A percentile compares a stretch with the other conserved stretches of the same genome.
Evolutionary conservation across 306 rosid species (phyloP).

Genomic region (Lathyrus aphaca): DNA sequence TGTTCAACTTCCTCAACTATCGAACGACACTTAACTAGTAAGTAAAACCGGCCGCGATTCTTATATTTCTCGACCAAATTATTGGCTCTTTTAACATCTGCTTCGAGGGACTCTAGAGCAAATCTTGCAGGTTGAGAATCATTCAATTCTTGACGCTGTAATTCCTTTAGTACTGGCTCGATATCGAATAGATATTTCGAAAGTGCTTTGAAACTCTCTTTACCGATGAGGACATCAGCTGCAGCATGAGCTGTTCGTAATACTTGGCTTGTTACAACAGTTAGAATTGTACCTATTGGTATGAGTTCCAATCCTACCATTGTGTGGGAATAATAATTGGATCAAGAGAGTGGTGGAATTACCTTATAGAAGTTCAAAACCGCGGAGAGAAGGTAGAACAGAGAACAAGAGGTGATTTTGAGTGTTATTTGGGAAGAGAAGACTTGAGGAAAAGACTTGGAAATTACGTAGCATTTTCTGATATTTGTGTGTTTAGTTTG

Average conservation of each 20-base stretch:
- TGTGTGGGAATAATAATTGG: no score
- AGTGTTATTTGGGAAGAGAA: conserved; percentile 14
- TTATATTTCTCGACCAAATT: conserved; percentile 71
- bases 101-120: conserved; percentile 74
- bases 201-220: conserved; percentile 72
- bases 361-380: conserved; percentile 34
- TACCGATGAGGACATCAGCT: conserved; percentile 61
- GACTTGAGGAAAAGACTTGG: conserved; percentile 38
- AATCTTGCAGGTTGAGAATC: conserved; percentile 74
- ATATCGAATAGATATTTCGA: conserved; percentile 70
- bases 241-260: conserved; percentile 76
- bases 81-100: conserved; percentile 69
- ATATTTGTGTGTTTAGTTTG: background rate
- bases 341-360: background rate
- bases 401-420: conserved; percentile 8
- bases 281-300: conserved; percentile 78
- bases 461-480: conserved; percentile 16
- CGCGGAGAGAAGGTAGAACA: background rate
- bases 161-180: conserved; percentile 67
- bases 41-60: conserved; percentile 67
- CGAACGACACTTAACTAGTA: conserved; percentile 67
- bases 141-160: conserved; percentile 73
- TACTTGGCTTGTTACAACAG: conserved; percentile 67
- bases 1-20: conserved; percentile 74
- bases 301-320: conserved; percentile 67